A percentile compares a stretch with the other conserved stretches of the same genome.
Evolutionary conservation across 2,329 filamentous ascomycete species (phyloP).

Genomic region (Calonectria ilicicola): DNA sequence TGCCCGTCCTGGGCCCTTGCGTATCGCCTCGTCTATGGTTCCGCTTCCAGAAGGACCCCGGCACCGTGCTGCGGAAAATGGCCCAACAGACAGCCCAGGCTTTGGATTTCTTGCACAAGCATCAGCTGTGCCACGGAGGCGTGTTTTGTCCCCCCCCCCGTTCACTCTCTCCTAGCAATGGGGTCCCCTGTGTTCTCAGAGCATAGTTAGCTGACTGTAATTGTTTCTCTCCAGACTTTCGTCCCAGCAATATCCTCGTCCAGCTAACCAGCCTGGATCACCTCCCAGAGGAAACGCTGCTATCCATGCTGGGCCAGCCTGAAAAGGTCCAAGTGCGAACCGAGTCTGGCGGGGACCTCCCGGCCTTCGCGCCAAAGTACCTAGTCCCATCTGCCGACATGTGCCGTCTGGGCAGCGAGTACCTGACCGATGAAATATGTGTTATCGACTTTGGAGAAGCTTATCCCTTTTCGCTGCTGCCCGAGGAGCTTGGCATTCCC

Average conservation of each 20-base stretch:
- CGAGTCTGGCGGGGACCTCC: constrained; percentile 10
- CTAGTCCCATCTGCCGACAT: constrained; percentile 35
- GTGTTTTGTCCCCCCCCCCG: too few species aligned
- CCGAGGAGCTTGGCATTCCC: constrained; percentile 42
- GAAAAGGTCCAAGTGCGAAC: constrained; percentile 8
- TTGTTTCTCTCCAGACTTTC: too few species aligned
- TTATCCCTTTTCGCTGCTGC: constrained; percentile 21
- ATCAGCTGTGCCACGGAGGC: constrained; percentile 47
- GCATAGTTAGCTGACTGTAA: too few species aligned
- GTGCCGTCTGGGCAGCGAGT: neutral
- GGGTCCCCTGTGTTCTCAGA: too few species aligned
- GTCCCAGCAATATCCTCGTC: constrained; percentile 42
- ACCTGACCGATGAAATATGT: constrained; percentile 29
- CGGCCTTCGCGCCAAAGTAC: constrained; percentile 33
- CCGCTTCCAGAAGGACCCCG: constrained; percentile 9
- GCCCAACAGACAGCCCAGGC: constrained; percentile 36
- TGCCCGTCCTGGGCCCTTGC: constrained; percentile 43
- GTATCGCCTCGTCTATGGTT: constrained; percentile 31
- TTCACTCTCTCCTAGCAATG: too few species aligned
- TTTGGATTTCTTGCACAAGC: constrained; percentile 39
- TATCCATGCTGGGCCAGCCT: constrained; percentile 31
- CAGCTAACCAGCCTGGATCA: constrained; percentile 36
- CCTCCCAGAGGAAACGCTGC: constrained; percentile 33
- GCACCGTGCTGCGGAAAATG: constrained; percentile 23
- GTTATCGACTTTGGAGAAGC: constrained; percentile 42